A percentile compares a stretch with the other conserved stretches of the same genome.
Evolutionary conservation across 1,284 basidiomycete species (phyloP).

Genomic region (Anthracocystis walkeri): DNA sequence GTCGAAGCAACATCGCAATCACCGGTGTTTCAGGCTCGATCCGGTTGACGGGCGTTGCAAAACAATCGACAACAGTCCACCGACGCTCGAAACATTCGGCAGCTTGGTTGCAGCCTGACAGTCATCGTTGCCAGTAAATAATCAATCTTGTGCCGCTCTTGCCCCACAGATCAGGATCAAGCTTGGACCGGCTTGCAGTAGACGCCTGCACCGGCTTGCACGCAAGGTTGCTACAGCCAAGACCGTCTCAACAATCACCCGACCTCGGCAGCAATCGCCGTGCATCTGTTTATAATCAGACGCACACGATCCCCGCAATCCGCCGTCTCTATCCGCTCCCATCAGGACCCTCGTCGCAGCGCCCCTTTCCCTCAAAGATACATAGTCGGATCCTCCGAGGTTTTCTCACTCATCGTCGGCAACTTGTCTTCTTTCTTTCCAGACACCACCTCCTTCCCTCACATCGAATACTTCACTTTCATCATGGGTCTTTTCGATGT

Average conservation of each 20-base stretch:
- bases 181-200: neutral
- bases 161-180: neutral
- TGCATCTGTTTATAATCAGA: neutral
- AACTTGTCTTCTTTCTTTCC: neutral
- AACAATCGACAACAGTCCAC: neutral
- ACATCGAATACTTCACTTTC: neutral
- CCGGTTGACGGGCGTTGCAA: neutral
- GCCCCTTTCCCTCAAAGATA: neutral
- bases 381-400: neutral
- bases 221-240: neutral
- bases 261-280: neutral
- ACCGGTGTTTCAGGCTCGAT: neutral
- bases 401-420: neutral
- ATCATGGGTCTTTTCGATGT: constrained; percentile 52
- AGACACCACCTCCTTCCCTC: neutral
- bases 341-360: neutral
- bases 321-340: neutral
- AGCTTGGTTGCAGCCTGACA: neutral
- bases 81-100: neutral
- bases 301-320: neutral
- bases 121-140: neutral
- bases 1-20: too few relatives aligned
- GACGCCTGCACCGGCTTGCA: neutral
- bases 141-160: neutral
- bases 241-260: neutral